Percentiles rank a stretch among this genome's conserved stretches.
phyloP scores from a whole-genome alignment of 805 yeast genomes.

The Barnettozyma californica region DNA sequence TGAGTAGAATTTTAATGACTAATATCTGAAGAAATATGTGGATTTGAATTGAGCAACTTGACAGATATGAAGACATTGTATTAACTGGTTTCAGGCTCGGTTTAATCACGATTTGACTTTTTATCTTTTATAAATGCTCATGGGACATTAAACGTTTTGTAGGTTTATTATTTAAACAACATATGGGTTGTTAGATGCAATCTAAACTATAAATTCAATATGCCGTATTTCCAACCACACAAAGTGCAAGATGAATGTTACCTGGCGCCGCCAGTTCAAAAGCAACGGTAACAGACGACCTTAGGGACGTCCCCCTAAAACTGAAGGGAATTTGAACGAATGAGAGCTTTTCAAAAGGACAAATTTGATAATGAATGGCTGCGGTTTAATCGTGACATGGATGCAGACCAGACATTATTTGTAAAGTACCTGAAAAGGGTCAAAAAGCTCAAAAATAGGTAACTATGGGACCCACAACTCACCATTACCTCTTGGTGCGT shows the following conservation, averaged over 20 bases:
- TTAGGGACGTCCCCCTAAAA: too few relatives aligned
- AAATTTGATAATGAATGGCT: too few relatives aligned
- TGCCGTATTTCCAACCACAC: too few relatives aligned
- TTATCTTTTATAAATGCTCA: neutral
- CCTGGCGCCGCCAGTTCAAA: neutral
- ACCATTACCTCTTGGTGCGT: conserved; percentile 59
- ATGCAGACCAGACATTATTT: neutral
- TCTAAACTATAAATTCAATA: too few relatives aligned
- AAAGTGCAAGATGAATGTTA: neutral
- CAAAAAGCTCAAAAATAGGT: neutral
- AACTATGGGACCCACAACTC: conserved; percentile 50
- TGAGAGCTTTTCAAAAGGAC: neutral
- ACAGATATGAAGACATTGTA: neutral
- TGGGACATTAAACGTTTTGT: too few relatives aligned
- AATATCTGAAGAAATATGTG: conserved; percentile 42
- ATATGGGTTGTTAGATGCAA: too few relatives aligned
- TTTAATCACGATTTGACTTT: neutral
- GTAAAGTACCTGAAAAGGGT: neutral
- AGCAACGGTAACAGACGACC: too few relatives aligned
- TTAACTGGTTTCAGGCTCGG: neutral
- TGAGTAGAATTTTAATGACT: conserved; percentile 70
- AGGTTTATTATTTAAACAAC: too few relatives aligned
- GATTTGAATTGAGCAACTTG: neutral
- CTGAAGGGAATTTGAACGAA: too few relatives aligned
- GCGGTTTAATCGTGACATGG: neutral